Percentiles rank a stretch among this genome's conserved stretches.
These are phyloP conservation scores for Fraxinus latifolia DNA, from an alignment of 305 asterid species.

Conservation along the genomic window DNA sequence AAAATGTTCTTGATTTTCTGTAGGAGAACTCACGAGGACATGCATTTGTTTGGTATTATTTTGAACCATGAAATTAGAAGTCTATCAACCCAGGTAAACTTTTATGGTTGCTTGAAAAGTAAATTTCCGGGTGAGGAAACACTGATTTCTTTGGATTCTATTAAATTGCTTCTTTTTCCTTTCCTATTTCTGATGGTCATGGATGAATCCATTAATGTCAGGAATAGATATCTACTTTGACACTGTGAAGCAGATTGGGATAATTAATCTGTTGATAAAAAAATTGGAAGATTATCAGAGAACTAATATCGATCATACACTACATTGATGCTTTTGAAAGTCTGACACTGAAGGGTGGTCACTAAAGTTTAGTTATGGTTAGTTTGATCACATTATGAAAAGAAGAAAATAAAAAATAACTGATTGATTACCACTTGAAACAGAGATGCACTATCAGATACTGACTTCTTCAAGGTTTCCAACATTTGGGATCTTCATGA, in stretches of 20 bases:
- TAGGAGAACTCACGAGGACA: slow-evolving; percentile 56
- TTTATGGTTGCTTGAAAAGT: not conserved
- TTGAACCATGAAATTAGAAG: slow-evolving; percentile 56
- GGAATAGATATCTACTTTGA: not conserved
- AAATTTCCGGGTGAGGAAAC: not conserved
- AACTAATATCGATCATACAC: not conserved
- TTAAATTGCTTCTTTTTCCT: not conserved
- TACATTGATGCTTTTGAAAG: not conserved
- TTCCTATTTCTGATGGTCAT: slow-evolving; percentile 11
- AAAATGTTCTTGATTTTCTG: slow-evolving; percentile 13
- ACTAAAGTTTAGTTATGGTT: not conserved
- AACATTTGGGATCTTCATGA: not conserved
- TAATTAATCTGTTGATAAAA: not conserved
- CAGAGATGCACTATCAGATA: not conserved
- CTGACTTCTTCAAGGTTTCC: not conserved
- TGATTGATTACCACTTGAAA: not conserved
- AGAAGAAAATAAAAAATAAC: not conserved
- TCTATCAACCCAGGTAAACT: slow-evolving; percentile 49
- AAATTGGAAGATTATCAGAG: not conserved
- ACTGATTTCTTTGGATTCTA: not conserved
- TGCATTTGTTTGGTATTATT: slow-evolving; percentile 49
- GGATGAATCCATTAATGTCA: not conserved
- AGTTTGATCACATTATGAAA: not conserved
- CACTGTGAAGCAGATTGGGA: not conserved
- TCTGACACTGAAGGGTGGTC: not conserved